Evolutionary conservation across 2,329 filamentous ascomycete species (phyloP).

Genomic region (Ophioceras dolichostomum): DNA sequence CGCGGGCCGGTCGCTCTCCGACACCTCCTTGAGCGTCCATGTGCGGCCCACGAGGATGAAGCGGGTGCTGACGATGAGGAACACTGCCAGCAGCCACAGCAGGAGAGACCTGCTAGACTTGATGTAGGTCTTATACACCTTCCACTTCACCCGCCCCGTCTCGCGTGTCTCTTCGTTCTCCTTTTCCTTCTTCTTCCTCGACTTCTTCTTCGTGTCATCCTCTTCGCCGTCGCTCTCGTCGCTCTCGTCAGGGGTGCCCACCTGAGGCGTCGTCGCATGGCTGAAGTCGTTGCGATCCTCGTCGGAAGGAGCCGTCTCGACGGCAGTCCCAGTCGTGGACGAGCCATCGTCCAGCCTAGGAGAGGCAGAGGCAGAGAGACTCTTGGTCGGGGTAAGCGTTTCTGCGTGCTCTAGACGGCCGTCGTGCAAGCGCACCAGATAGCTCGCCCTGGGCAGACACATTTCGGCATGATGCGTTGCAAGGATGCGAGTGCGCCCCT

Average conservation of each 20-base stretch:
- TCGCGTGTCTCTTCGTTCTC: slow-evolving; percentile 17
- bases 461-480: slow-evolving; percentile 39
- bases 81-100: slow-evolving; percentile 13
- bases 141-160: slow-evolving; percentile 19
- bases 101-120: slow-evolving; percentile 15
- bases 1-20: slow-evolving; percentile 11
- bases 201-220: slow-evolving; percentile 1
- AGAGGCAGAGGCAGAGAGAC: not conserved
- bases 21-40: slow-evolving; percentile 21
- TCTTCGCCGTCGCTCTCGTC: slow-evolving; percentile 2
- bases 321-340: not conserved
- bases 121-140: slow-evolving; percentile 20
- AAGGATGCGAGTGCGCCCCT: slow-evolving; percentile 78
- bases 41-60: slow-evolving; percentile 14
- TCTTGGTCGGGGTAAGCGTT: slow-evolving; percentile 5
- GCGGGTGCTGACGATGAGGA: slow-evolving; percentile 12
- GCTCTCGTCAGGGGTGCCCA: too few species aligned
- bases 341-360: not conserved
- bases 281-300: not conserved
- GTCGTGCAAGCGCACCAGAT: slow-evolving; percentile 15
- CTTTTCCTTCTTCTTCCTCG: slow-evolving; percentile 5
- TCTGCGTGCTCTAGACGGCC: slow-evolving; percentile 14
- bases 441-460: slow-evolving; percentile 16
- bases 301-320: not conserved
- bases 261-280: not conserved